A percentile compares a stretch with the other conserved stretches of the same genome.
Evolutionary conservation across 2,329 filamentous ascomycete genomes (phyloP).

Genomic region (Ustulina deusta): DNA sequence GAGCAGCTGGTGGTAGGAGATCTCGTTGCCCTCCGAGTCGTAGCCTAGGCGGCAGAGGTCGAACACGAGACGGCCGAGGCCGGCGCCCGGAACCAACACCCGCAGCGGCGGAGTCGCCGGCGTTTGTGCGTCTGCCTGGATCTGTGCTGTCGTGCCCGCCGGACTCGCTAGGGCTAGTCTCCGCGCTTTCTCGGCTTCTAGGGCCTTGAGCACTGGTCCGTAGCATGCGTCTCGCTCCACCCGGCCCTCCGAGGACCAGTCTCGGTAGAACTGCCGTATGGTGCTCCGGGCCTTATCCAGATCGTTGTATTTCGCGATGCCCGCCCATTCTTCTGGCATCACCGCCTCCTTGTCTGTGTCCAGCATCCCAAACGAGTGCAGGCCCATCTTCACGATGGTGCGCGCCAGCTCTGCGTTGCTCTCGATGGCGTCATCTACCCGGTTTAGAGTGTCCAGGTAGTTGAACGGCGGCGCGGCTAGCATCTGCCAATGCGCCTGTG

Average conservation of each 20-base stretch:
- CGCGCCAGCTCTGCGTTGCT: constrained; percentile 85
- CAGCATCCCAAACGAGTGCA: constrained; percentile 72
- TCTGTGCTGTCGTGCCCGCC: neutral
- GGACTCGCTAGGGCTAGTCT: neutral
- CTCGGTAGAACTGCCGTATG: constrained; percentile 91
- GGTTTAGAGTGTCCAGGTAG: constrained; percentile 80
- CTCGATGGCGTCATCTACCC: constrained; percentile 89
- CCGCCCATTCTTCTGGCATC: constrained; percentile 74
- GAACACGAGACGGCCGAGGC: constrained; percentile 88
- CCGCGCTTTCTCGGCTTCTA: constrained; percentile 63
- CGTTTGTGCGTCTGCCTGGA: constrained; percentile 29
- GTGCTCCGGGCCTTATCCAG: constrained; percentile 94
- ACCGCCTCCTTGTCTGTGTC: constrained; percentile 54
- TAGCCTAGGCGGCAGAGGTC: constrained; percentile 83
- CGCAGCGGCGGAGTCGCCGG: constrained; percentile 59
- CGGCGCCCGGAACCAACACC: constrained; percentile 90
- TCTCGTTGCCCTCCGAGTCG: constrained; percentile 88
- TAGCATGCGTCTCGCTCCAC: constrained; percentile 83
- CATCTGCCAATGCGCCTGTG: constrained; percentile 84
- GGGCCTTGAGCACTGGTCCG: constrained; percentile 74
- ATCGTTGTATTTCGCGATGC: constrained; percentile 77
- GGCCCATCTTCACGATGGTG: constrained; percentile 77
- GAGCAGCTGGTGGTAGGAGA: constrained; percentile 96
- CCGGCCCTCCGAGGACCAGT: constrained; percentile 86
- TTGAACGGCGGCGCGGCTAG: constrained; percentile 85